Base-by-base conservation (phyloP, 768 basidiomycete genomes). In the Lentinula lateritia region DNA sequence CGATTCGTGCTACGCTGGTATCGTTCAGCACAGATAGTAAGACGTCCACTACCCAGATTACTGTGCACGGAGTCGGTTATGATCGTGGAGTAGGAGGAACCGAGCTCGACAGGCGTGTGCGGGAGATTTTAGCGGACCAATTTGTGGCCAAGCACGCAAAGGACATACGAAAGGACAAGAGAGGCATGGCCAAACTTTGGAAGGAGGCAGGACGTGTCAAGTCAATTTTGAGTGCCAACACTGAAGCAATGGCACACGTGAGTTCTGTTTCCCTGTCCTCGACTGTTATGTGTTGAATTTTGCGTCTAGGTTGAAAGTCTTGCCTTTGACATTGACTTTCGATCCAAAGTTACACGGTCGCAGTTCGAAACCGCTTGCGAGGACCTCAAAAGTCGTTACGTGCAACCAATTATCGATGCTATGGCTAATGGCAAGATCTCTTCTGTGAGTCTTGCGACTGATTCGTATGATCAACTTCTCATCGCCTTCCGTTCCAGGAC, bases 171-270 rank as follows among this genome's bases (percentile, higher is more conserved):
- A 77, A 78, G 65, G 92, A 95, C 69, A 85, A 86, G 70, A 82
- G 87, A 60, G 95, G 89, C 1, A 90, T 97, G 88, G 90, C 92
- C 5, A 96, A 95, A 73, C 76, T 98, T 6, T 90, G 92, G 85
- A 96, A 95, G 71, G 97, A 99, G 74, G 93, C 96, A 1, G 85
- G 83, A 16, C 83, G 95, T 62, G 83, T 98, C 66, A 99, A 98
- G 77, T 81, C 87, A 7, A 90, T 99, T 65, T 75, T 99, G 62
- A 97, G 94, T 71, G 97, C 96, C 41, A 99, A 99, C 69, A 78
- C 80, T 13, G 95, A 96, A 36, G 89, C 89, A 6, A 77, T 74
- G 42, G 83, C 91, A 3, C 80, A 83, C 63, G 93, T 93, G 71
- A 73, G 85, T 71, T 41, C 64, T 55, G 67, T 56, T 54, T 16